phyloP scores from a whole-genome alignment of 805 yeast genomes.

The Sungouiella blattae region DNA sequence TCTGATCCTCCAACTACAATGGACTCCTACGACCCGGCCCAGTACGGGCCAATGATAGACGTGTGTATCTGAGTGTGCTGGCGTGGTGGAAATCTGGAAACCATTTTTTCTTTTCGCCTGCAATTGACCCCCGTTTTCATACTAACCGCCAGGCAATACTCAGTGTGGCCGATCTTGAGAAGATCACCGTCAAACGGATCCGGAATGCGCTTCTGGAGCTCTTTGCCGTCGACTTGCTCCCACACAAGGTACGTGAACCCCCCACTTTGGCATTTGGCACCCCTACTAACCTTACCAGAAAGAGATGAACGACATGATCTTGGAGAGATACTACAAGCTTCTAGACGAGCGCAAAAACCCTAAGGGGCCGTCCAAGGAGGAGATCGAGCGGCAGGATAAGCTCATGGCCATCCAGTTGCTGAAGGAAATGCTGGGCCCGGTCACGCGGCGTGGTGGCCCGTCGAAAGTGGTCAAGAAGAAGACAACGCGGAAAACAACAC shows the following conservation, averaged over 20 bases:
- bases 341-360: conserved; percentile 28
- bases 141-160: conserved; percentile 57
- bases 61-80: too few species aligned
- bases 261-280: neutral
- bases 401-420: conserved; percentile 50
- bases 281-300: conserved; percentile 36
- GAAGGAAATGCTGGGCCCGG: conserved; percentile 22
- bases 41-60: conserved; percentile 16
- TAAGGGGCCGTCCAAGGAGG: conserved; percentile 20
- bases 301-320: conserved; percentile 55
- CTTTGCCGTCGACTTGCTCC: conserved; percentile 51
- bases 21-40: conserved; percentile 4
- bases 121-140: neutral
- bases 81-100: too few species aligned
- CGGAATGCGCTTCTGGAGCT: conserved; percentile 71
- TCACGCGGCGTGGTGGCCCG: conserved; percentile 14
- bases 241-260: conserved; percentile 32
- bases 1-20: neutral
- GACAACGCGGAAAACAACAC: conserved; percentile 6
- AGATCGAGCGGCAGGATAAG: conserved; percentile 48
- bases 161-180: conserved; percentile 64
- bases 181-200: conserved; percentile 67
- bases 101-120: too few species aligned
- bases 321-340: conserved; percentile 52
- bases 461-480: conserved; percentile 13